These are phyloP conservation scores for Kockiozyma suomiensis DNA, from an alignment of 805 yeast species.

Conservation along the genomic window DNA sequence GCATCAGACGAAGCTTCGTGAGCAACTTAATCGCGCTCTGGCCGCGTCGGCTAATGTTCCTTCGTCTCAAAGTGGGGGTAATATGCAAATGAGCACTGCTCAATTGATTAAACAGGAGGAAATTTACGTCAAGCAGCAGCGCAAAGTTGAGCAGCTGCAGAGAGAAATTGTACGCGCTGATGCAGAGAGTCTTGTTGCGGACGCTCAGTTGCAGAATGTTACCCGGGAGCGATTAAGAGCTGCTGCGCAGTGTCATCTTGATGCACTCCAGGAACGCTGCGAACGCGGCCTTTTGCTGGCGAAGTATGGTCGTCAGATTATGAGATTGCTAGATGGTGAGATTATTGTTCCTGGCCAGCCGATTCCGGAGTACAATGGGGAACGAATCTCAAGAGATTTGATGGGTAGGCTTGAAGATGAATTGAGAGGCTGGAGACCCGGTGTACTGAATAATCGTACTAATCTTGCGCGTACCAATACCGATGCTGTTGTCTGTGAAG, in stretches of 20 bases:
- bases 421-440: conserved; percentile 21
- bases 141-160: conserved; percentile 77
- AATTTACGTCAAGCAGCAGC: conserved; percentile 46
- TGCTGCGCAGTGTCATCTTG: conserved; percentile 82
- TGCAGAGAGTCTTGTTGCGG: conserved; percentile 89
- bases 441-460: neutral
- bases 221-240: conserved; percentile 86
- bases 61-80: neutral
- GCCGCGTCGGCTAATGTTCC: conserved; percentile 4
- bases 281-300: conserved; percentile 86
- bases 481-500: neutral
- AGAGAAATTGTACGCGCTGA: conserved; percentile 90
- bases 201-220: conserved; percentile 85
- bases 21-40: conserved; percentile 61
- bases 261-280: conserved; percentile 80
- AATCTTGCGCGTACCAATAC: neutral
- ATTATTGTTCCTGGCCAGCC: conserved; percentile 25
- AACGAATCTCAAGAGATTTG: conserved; percentile 17
- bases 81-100: neutral
- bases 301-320: conserved; percentile 84
- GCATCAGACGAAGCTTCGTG: conserved; percentile 81
- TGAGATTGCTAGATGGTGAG: conserved; percentile 68
- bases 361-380: conserved; percentile 14
- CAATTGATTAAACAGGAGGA: neutral
- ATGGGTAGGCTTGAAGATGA: conserved; percentile 22